Evolutionary conservation across 495 filamentous ascomycete species (phyloP), one percentile per base, ranked within the genome.

Genomic region (Astrocystis sublimbata): DNA sequence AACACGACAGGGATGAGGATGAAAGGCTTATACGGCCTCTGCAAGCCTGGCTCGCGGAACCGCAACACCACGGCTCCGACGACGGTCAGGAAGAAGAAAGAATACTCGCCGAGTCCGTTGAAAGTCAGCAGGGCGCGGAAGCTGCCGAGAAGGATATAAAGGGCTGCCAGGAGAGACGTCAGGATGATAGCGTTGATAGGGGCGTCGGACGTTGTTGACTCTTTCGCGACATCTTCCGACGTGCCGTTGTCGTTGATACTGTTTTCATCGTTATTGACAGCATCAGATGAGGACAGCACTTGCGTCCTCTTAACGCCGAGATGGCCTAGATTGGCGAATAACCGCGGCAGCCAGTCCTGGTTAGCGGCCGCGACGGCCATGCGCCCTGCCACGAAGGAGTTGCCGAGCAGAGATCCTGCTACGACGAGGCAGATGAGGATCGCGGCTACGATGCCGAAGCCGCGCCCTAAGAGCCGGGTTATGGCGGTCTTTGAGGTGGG

Each of bases 41-140:
- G 63, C 0, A 85, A 66, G 0, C 61, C 57, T 0, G 82, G 83
- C 62, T 85, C 79, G 23, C 78, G 74, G 60, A 72, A 81, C 28
- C 83, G 72, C 30, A 86, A 68, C 6, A 83, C 62, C 12, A 86
- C 73, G 12, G 75, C 78, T 1, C 81, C 83, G 2, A 84, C 58
- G 4, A 84, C 81, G 2, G 81, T 83, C 6, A 86, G 69, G 63
- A 84, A 83, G 73, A 85, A 86, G 69, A 86, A 85, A 0, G 78
- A 73, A 60, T 82, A 85, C 65, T 85, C 84, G 10, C 77, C 81
- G 3, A 86, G 68, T 0, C 84, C 83, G 61, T 82, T 83, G 67
- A 85, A 83, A 3, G 81, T 85, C 7, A 86, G 65, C 2, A 86
- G 73, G 1, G 78, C 76, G 5, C 82, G 77, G 74, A 86, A 85